A percentile compares a stretch with the other conserved stretches of the same genome.
These are phyloP conservation scores for Pseudotsuga menziesii DNA, from an alignment of 75 land plant species.

Conservation along the genomic window DNA sequence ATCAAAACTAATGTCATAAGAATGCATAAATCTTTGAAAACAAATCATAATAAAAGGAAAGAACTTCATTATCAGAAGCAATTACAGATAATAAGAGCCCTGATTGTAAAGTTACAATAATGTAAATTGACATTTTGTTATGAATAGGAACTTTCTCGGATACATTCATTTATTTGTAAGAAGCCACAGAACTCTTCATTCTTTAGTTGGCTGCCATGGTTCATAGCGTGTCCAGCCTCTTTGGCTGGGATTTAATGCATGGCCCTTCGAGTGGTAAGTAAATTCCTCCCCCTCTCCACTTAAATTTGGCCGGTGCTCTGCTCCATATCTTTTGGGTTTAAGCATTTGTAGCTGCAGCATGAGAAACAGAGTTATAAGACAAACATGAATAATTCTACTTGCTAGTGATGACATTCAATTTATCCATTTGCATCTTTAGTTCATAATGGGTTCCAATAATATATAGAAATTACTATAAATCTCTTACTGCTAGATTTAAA, in stretches of 20 bases:
- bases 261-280: slow-evolving; percentile 93
- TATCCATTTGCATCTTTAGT: background rate
- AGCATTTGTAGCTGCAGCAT: slow-evolving; percentile 63
- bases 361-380: background rate
- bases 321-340: slow-evolving; percentile 83
- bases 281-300: slow-evolving; percentile 79
- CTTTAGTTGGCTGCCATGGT: slow-evolving; percentile 72
- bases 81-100: too few species aligned
- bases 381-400: background rate
- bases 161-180: too few species aligned
- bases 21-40: too few species aligned
- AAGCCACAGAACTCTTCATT: slow-evolving; percentile 1
- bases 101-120: too few species aligned
- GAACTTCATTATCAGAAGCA: too few species aligned
- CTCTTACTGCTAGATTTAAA: background rate
- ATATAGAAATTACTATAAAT: background rate
- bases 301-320: slow-evolving; percentile 69
- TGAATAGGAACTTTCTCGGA: too few species aligned
- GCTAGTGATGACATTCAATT: background rate
- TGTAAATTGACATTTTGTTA: too few species aligned
- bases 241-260: slow-evolving; percentile 76
- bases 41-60: too few species aligned
- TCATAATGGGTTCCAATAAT: background rate
- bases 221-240: slow-evolving; percentile 93
- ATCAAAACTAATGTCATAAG: too few species aligned